Evolutionary conservation across 768 basidiomycete species (phyloP).

Genomic region (Xerocomellus dryophilus): DNA sequence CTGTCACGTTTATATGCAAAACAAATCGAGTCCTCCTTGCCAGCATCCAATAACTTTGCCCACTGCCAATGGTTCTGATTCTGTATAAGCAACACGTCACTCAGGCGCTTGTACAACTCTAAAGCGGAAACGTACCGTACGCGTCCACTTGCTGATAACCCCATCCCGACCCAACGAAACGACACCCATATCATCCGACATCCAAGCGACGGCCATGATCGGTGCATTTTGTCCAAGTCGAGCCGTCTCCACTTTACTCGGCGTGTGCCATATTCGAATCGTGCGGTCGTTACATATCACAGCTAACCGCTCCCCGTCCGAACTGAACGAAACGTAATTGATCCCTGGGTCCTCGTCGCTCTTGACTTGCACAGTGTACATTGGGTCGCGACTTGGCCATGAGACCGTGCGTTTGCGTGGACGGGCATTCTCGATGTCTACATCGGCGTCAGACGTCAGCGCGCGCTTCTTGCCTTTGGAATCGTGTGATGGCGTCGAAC

Average conservation of each 20-base stretch:
- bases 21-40: constrained; percentile 45
- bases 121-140: constrained; percentile 39
- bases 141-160: constrained; percentile 56
- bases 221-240: constrained; percentile 51
- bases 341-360: constrained; percentile 50
- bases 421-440: constrained; percentile 26
- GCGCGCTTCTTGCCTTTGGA: constrained; percentile 41
- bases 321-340: constrained; percentile 46
- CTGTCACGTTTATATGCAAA: constrained; percentile 55
- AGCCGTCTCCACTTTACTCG: constrained; percentile 48
- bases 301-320: constrained; percentile 55
- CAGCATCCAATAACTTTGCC: constrained; percentile 52
- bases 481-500: constrained; percentile 29
- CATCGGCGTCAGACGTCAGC: constrained; percentile 22
- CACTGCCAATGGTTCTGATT: constrained; percentile 54
- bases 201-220: constrained; percentile 54
- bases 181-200: constrained; percentile 54
- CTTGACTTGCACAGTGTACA: constrained; percentile 38
- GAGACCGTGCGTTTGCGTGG: constrained; percentile 35
- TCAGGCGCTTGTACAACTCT: background rate
- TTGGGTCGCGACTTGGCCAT: constrained; percentile 50
- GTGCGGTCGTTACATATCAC: constrained; percentile 59
- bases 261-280: constrained; percentile 61
- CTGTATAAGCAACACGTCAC: constrained; percentile 22
- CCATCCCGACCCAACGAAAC: constrained; percentile 59